phyloP scores from a whole-genome alignment of 2,329 filamentous ascomycete species.

The Hymenoscyphus fraxineus region DNA sequence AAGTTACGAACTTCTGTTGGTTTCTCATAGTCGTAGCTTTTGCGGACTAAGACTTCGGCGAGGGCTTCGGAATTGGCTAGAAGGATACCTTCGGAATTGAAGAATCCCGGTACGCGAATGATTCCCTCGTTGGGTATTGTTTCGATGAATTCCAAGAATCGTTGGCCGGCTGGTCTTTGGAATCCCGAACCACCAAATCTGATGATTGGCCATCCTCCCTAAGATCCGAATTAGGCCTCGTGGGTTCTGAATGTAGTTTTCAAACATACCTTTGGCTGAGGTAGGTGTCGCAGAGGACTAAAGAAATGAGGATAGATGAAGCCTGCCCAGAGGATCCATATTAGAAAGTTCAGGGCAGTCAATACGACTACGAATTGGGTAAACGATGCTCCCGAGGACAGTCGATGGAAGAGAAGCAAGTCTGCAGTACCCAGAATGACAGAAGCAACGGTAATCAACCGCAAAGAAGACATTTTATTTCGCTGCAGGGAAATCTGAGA shows the following conservation, averaged over 20 bases:
- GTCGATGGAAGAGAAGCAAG: conserved; percentile 18
- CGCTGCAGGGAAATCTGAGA: not conserved
- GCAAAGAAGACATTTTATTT: not conserved
- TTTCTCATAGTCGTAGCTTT: conserved; percentile 66
- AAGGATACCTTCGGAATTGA: conserved; percentile 58
- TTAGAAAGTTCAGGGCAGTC: conserved; percentile 10
- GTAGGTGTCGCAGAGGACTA: conserved; percentile 25
- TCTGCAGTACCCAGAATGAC: not conserved
- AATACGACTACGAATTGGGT: conserved; percentile 19
- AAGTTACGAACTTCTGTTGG: conserved; percentile 50
- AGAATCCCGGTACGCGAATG: conserved; percentile 58
- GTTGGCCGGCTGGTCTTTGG: conserved; percentile 15
- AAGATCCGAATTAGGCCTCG: not conserved
- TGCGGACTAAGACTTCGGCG: conserved; percentile 64
- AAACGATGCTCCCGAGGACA: conserved; percentile 15
- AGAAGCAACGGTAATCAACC: not conserved
- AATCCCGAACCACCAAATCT: conserved; percentile 10
- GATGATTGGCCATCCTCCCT: conserved; percentile 10
- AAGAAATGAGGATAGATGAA: conserved; percentile 24
- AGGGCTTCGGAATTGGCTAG: conserved; percentile 57
- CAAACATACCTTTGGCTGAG: conserved; percentile 21
- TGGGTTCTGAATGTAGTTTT: not conserved
- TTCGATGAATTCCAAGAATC: conserved; percentile 39
- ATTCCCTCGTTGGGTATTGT: conserved; percentile 63
- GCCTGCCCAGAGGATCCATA: conserved; percentile 20